Percentiles rank a stretch among this genome's conserved stretches.
phyloP scores from a whole-genome alignment of 2,329 filamentous ascomycete genomes.

The Stachybotrys echinatus region DNA sequence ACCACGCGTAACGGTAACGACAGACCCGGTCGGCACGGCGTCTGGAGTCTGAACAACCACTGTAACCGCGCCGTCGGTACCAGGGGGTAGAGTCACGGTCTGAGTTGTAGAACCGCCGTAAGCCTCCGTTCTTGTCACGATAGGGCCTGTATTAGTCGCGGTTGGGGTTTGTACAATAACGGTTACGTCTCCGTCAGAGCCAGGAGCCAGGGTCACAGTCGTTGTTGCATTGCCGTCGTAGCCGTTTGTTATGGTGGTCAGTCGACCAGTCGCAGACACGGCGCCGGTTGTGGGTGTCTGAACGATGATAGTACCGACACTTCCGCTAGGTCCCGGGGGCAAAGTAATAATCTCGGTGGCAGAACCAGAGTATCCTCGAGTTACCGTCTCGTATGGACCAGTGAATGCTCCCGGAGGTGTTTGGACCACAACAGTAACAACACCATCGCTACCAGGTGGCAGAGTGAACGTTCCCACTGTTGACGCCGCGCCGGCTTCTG shows the following conservation, averaged over 20 bases:
- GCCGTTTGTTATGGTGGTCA: not conserved
- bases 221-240: not conserved
- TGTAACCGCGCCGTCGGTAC: not conserved
- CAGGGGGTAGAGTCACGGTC: not conserved
- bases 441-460: not conserved
- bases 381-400: slow-evolving; percentile 12
- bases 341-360: slow-evolving; percentile 8
- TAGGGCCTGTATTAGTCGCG: not conserved
- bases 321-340: slow-evolving; percentile 1
- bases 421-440: slow-evolving; percentile 10
- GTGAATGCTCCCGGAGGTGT: slow-evolving; percentile 8
- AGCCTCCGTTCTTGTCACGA: not conserved
- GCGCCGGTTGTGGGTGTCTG: not conserved
- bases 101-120: not conserved
- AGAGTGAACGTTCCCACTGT: slow-evolving; percentile 1
- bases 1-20: not conserved
- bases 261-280: not conserved
- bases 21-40: not conserved
- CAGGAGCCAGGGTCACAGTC: not conserved
- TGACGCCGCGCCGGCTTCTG: not conserved
- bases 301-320: slow-evolving; percentile 1
- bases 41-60: not conserved
- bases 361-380: slow-evolving; percentile 7
- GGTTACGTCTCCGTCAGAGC: not conserved
- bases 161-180: not conserved